These are phyloP conservation scores for Cercospora sojina DNA, from an alignment of 2,329 filamentous ascomycete genomes.

Conservation along the genomic window DNA sequence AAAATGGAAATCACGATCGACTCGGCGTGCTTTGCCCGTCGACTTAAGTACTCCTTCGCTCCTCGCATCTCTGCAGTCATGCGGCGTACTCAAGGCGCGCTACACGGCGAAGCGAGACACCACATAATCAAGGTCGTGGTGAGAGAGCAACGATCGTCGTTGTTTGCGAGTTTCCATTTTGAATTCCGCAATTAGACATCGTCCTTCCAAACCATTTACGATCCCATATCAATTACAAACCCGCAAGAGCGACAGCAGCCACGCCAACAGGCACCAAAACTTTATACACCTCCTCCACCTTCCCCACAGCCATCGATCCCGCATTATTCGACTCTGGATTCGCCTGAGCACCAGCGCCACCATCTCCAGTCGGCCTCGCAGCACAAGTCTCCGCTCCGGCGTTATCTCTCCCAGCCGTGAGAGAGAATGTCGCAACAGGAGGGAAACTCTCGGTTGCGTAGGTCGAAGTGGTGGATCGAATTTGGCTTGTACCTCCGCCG, in stretches of 20 bases:
- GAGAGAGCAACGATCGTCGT: too few species aligned
- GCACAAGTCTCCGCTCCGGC: not conserved
- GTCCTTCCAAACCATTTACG: not conserved
- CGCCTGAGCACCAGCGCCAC: not conserved
- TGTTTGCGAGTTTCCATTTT: too few species aligned
- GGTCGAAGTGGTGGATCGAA: not conserved
- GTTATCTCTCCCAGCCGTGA: not conserved
- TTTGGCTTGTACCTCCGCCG: not conserved
- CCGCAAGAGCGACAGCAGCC: not conserved
- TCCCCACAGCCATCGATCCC: not conserved
- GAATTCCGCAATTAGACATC: too few species aligned
- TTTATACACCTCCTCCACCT: not conserved
- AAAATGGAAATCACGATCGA: too few species aligned
- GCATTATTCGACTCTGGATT: not conserved
- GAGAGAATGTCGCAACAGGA: not conserved
- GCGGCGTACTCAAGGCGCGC: too few species aligned
- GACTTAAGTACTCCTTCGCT: too few species aligned
- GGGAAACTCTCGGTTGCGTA: not conserved
- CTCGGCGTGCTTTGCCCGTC: too few species aligned
- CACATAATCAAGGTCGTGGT: too few species aligned
- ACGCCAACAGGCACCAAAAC: slow-evolving; percentile 7
- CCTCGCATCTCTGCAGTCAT: too few species aligned
- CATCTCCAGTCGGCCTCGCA: not conserved
- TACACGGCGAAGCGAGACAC: too few species aligned
- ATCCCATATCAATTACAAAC: not conserved